phyloP scores from a whole-genome alignment of 192 early-diverging fungal species.

The Podila horticola region DNA sequence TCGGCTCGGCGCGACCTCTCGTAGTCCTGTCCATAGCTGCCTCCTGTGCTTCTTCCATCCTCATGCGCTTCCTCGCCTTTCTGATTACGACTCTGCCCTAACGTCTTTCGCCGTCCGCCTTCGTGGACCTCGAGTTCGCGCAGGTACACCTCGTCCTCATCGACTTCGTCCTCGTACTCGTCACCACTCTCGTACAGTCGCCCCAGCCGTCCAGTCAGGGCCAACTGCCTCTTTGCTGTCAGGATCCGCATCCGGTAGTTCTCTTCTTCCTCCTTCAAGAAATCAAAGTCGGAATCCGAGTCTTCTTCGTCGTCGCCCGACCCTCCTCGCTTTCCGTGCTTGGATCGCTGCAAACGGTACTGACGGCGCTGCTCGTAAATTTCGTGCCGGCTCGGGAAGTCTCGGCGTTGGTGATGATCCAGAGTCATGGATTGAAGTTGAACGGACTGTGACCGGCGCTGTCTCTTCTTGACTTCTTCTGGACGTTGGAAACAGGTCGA shows the following conservation, averaged over 20 bases:
- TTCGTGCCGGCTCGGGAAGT: neutral
- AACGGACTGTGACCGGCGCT: conserved; percentile 1
- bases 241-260: conserved; percentile 38
- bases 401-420: neutral
- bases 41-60: too few relatives aligned
- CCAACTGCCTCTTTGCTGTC: conserved; percentile 7
- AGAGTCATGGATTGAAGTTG: neutral
- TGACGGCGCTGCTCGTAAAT: conserved; percentile 14
- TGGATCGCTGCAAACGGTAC: neutral
- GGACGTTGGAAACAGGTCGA: conserved; percentile 2
- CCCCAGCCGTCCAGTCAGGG: conserved; percentile 1
- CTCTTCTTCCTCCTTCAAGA: conserved; percentile 37
- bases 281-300: conserved; percentile 45
- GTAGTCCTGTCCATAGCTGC: too few relatives aligned
- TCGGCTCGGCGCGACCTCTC: too few relatives aligned
- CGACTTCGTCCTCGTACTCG: conserved; percentile 8
- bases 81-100: too few relatives aligned
- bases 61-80: too few relatives aligned
- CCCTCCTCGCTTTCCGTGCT: conserved; percentile 18
- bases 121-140: neutral
- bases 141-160: neutral
- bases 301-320: conserved; percentile 33
- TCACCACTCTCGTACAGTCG: neutral
- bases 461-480: conserved; percentile 23
- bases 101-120: too few relatives aligned